Conservation (phyloP, 495 filamentous ascomycete species). For the Aspergillus kassunensis region DNA sequence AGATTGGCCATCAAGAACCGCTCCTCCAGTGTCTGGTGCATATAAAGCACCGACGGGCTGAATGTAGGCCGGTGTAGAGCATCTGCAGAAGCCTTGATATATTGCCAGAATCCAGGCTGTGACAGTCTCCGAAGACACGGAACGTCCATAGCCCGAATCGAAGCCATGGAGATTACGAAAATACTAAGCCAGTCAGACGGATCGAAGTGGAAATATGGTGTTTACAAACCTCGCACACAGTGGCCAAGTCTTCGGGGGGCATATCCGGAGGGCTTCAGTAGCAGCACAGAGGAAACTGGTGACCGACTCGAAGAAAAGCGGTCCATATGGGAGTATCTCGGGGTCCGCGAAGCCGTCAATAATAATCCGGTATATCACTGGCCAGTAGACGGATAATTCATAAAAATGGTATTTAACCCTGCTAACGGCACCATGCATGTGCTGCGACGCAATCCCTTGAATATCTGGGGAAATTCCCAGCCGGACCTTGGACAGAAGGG, state of each 20-base stretch:
- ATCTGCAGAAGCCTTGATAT: not conserved
- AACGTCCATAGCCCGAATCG: not conserved
- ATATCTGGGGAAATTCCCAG: not conserved
- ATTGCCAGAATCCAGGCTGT: not conserved
- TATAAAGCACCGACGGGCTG: conserved; percentile 4
- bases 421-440: not conserved
- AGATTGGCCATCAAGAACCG: not conserved
- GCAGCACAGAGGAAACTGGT: conserved; percentile 5
- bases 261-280: not conserved
- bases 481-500: not conserved
- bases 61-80: not conserved
- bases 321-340: conserved; percentile 6
- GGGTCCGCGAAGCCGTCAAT: conserved; percentile 25
- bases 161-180: not conserved
- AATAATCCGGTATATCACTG: conserved; percentile 15
- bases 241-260: conserved; percentile 1
- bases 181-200: not conserved
- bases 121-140: not conserved
- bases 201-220: not conserved
- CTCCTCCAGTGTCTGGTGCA: not conserved
- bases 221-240: conserved; percentile 7
- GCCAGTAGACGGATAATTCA: conserved; percentile 4
- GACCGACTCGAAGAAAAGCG: conserved; percentile 6
- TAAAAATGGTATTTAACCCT: not conserved
- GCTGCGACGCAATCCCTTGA: not conserved